Percentiles rank a stretch among this genome's conserved stretches.
Conservation (phyloP, 2,329 filamentous ascomycete species). For the Aspergillus chevalieri region DNA sequence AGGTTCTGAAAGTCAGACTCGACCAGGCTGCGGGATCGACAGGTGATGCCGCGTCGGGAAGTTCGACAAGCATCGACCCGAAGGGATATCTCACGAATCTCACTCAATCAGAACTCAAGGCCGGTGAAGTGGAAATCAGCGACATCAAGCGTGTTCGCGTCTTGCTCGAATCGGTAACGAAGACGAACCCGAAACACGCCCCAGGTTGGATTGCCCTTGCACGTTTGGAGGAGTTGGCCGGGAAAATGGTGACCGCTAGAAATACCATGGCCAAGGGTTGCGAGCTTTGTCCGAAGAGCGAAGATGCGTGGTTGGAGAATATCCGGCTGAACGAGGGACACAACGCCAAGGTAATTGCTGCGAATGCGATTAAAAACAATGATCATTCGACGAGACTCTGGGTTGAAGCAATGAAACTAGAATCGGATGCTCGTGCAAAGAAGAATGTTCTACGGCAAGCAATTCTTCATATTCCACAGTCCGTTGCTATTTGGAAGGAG, state of each 20-base stretch:
- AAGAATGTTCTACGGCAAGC: conserved; percentile 91
- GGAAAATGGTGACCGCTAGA: conserved; percentile 81
- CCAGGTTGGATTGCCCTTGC: conserved; percentile 95
- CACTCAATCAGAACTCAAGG: conserved; percentile 71
- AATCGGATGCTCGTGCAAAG: conserved; percentile 73
- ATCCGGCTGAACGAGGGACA: conserved; percentile 87
- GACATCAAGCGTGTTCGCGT: conserved; percentile 92
- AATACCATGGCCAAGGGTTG: conserved; percentile 85
- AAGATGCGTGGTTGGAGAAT: conserved; percentile 93
- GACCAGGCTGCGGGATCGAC: conserved; percentile 76
- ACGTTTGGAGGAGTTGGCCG: conserved; percentile 84
- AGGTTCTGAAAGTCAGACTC: conserved; percentile 87
- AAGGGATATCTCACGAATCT: conserved; percentile 94
- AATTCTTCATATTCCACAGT: conserved; percentile 86
- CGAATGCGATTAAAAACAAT: conserved; percentile 87
- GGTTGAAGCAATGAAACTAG: conserved; percentile 92
- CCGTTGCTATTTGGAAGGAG: conserved; percentile 96
- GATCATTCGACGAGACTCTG: conserved; percentile 81
- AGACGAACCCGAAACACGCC: conserved; percentile 90
- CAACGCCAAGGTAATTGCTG: conserved; percentile 93
- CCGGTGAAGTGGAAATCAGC: conserved; percentile 77
- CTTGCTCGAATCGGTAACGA: conserved; percentile 91
- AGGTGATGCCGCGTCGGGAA: conserved; percentile 66
- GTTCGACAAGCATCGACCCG: conserved; percentile 83
- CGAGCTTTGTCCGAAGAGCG: conserved; percentile 83